Percentiles rank a stretch among this genome's conserved stretches.
Conservation (phyloP, 1,139 yeast genomes). For the Candida smagusa region DNA sequence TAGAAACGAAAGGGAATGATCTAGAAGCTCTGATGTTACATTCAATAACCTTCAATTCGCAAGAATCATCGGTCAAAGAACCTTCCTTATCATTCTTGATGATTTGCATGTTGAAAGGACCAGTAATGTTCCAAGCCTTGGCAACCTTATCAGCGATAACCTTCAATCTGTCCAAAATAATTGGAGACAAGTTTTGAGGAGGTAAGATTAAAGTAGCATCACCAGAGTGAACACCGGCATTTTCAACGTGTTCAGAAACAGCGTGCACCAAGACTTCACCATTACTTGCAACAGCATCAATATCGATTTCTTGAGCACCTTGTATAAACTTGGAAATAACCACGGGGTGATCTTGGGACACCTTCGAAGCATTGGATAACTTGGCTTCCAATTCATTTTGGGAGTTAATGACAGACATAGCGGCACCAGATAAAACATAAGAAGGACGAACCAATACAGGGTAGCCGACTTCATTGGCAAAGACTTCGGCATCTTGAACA, state of each 20-base stretch:
- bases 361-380: slow-evolving; percentile 83
- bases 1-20: slow-evolving; percentile 97
- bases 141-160: slow-evolving; percentile 92
- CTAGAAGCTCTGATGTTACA: slow-evolving; percentile 98
- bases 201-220: slow-evolving; percentile 95
- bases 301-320: slow-evolving; percentile 95
- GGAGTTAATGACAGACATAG: slow-evolving; percentile 88
- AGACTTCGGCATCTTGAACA: slow-evolving; percentile 75
- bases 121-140: slow-evolving; percentile 90
- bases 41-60: slow-evolving; percentile 87
- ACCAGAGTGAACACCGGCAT: slow-evolving; percentile 98
- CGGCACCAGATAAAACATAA: slow-evolving; percentile 96
- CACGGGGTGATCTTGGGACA: slow-evolving; percentile 94
- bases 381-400: slow-evolving; percentile 77
- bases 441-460: slow-evolving; percentile 98
- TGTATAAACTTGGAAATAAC: slow-evolving; percentile 94
- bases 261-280: slow-evolving; percentile 93
- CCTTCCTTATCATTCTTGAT: slow-evolving; percentile 61
- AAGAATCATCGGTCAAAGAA: slow-evolving; percentile 45
- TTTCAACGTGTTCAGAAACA: slow-evolving; percentile 95
- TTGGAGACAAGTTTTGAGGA: slow-evolving; percentile 69
- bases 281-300: slow-evolving; percentile 90
- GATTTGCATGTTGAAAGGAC: slow-evolving; percentile 98
- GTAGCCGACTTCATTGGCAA: slow-evolving; percentile 84
- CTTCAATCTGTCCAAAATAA: slow-evolving; percentile 60